These are phyloP conservation scores for Pichiaceae sp. DNA, from an alignment of 1,139 yeast genomes.

Conservation along the genomic window DNA sequence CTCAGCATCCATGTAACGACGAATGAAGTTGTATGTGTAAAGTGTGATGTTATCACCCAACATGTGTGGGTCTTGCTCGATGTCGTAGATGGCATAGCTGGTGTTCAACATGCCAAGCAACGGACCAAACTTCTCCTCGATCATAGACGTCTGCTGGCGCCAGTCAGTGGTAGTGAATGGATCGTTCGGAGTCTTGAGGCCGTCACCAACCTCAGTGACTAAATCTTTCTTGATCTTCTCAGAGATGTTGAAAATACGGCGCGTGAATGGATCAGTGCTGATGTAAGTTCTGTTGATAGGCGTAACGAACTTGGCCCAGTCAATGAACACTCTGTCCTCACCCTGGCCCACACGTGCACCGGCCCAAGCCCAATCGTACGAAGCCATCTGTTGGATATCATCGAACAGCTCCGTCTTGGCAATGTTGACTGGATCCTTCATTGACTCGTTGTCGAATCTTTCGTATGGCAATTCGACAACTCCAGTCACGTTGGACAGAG, in stretches of 20 bases:
- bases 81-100: slow-evolving; percentile 15
- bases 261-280: slow-evolving; percentile 35
- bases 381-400: slow-evolving; percentile 23
- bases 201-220: slow-evolving; percentile 25
- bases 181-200: slow-evolving; percentile 24
- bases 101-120: slow-evolving; percentile 31
- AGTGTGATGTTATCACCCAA: slow-evolving; percentile 28
- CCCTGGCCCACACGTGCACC: slow-evolving; percentile 36
- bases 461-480: slow-evolving; percentile 29
- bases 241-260: slow-evolving; percentile 35
- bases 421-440: slow-evolving; percentile 9
- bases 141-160: slow-evolving; percentile 37
- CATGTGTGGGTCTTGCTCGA: slow-evolving; percentile 6
- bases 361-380: slow-evolving; percentile 34
- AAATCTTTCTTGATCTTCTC: slow-evolving; percentile 27
- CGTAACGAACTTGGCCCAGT: slow-evolving; percentile 41
- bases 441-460: slow-evolving; percentile 5
- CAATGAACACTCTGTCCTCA: slow-evolving; percentile 38
- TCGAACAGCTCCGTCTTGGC: slow-evolving; percentile 22
- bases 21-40: slow-evolving; percentile 30
- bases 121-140: slow-evolving; percentile 44
- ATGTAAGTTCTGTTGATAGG: slow-evolving; percentile 39
- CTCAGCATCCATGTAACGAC: slow-evolving; percentile 28
- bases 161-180: slow-evolving; percentile 39
- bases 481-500: slow-evolving; percentile 29